Percentiles rank a stretch among this genome's conserved stretches.
Evolutionary conservation across 768 basidiomycete species (phyloP).

Genomic region (Sarcomyxa edulis): DNA sequence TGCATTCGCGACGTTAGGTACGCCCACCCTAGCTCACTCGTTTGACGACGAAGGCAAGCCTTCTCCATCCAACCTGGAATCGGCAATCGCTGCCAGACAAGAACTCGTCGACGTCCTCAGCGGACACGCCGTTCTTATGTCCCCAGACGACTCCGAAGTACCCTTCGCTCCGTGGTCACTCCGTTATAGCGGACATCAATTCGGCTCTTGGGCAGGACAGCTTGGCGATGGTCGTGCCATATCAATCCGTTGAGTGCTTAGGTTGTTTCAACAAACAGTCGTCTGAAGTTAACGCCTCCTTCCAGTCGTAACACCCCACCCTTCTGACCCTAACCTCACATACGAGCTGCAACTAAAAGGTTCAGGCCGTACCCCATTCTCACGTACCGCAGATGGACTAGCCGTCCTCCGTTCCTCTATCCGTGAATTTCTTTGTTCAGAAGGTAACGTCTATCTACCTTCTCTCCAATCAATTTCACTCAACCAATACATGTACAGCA

Average conservation of each 20-base stretch:
- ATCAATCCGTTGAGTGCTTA: slow-evolving; percentile 51
- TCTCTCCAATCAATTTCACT: not conserved
- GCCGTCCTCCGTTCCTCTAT: slow-evolving; percentile 94
- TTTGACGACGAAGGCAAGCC: slow-evolving; percentile 29
- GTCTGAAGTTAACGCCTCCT: slow-evolving; percentile 1
- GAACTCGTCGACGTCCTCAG: slow-evolving; percentile 80
- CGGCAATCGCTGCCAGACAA: slow-evolving; percentile 45
- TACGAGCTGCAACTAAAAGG: slow-evolving; percentile 96
- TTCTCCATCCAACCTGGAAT: slow-evolving; percentile 22
- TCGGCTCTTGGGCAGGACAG: slow-evolving; percentile 89
- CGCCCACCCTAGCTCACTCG: slow-evolving; percentile 44
- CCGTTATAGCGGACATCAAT: slow-evolving; percentile 89
- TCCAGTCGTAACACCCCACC: slow-evolving; percentile 75
- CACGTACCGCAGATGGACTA: slow-evolving; percentile 87
- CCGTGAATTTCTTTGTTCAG: slow-evolving; percentile 89
- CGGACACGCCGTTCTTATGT: slow-evolving; percentile 70
- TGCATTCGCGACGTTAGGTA: slow-evolving; percentile 62
- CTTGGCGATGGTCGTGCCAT: slow-evolving; percentile 94
- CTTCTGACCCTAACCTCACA: slow-evolving; percentile 41
- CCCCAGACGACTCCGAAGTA: slow-evolving; percentile 17
- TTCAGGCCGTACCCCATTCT: slow-evolving; percentile 90
- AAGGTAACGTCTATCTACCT: slow-evolving; percentile 48
- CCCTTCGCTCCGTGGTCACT: slow-evolving; percentile 80
- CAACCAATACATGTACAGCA: slow-evolving; percentile 23
- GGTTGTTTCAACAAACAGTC: slow-evolving; percentile 1